Conservation (phyloP, 2,329 filamentous ascomycete genomes). For the Colletotrichum sp. region DNA sequence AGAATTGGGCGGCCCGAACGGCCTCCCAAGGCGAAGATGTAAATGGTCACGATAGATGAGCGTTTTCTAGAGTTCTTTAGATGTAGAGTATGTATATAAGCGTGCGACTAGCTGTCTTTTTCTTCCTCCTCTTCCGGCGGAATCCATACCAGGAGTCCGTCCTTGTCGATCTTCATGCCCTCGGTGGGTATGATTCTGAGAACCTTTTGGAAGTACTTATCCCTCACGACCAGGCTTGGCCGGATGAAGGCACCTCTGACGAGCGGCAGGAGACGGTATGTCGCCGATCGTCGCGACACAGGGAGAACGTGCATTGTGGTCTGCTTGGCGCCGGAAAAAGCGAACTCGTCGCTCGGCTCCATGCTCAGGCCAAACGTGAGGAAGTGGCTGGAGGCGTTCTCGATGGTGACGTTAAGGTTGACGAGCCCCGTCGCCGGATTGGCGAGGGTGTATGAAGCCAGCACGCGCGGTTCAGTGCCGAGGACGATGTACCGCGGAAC, state of each 20-base stretch:
- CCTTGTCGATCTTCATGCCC: conserved; percentile 70
- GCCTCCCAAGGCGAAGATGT: conserved; percentile 22
- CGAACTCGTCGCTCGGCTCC: conserved; percentile 92
- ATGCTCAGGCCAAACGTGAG: conserved; percentile 91
- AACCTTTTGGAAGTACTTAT: conserved; percentile 93
- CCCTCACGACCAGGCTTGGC: conserved; percentile 78
- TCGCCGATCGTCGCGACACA: conserved; percentile 74
- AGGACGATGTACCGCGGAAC: conserved; percentile 84
- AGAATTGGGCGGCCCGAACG: conserved; percentile 48
- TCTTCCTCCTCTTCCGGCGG: conserved; percentile 44
- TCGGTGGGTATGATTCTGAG: conserved; percentile 81
- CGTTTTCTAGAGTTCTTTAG: not conserved
- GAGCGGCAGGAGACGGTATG: conserved; percentile 76
- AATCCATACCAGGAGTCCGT: conserved; percentile 69
- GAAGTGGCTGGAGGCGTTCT: conserved; percentile 95
- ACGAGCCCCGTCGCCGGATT: conserved; percentile 39
- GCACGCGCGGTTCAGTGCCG: conserved; percentile 84
- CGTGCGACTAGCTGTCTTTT: conserved; percentile 15
- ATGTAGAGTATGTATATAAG: conserved; percentile 16
- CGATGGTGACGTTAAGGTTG: conserved; percentile 69
- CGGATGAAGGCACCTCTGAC: conserved; percentile 70
- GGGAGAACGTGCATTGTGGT: conserved; percentile 83
- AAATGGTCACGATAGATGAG: not conserved
- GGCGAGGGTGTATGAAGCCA: conserved; percentile 62
- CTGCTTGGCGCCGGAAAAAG: conserved; percentile 88